Evolutionary conservation across 2,329 filamentous ascomycete genomes (phyloP), one percentile per base, ranked within the genome.

Genomic region (Claviceps africana): DNA sequence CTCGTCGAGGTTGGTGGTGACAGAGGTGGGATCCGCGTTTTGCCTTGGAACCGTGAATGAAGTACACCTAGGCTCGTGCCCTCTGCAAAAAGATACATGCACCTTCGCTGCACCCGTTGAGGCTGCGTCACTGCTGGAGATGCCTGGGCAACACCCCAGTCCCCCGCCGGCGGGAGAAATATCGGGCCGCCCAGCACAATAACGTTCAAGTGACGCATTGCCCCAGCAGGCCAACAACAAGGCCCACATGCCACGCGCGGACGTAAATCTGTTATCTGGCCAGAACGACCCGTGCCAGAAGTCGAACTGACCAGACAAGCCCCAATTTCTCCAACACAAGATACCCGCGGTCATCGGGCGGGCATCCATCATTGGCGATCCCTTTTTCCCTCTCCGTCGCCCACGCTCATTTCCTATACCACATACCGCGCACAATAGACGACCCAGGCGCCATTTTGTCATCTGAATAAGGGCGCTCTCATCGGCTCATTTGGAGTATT

Each of bases 231-330:
- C 40, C 22, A 47, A n/a, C n/a, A n/a, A n/a, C n/a, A n/a, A 10
- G 51, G n/a, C 48, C 48, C 19, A 43, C 19, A 33, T 33, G 19
- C 17, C n/a, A 33, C 48, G 37, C 28, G 39, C 22, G 25, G 10
- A 43, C 30, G 33, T 3, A 25, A 48, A 53, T 42, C 45, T 51
- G 56, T 51, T 46, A 57, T 53, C 53, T 57, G 56, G 55, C 56
- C 56, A 55, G 48, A 57, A 52, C 45, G 28, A 30, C 37, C 8
- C 19, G 7, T 31, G 25, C 25, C 35, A n/a, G 35, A 37, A 6
- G 6, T 37, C 17, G 35, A n/a, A 37, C 15, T n/a, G 35, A n/a
- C 1, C 17, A 8, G 17, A 37, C 35, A n/a, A 37, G 15, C 35
- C 35, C 19, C 22, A 22, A 45, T 11, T 50, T 50, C 35, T 19